These are phyloP conservation scores for Mariannaea elegans DNA, from an alignment of 2,329 filamentous ascomycete genomes.

Conservation along the genomic window DNA sequence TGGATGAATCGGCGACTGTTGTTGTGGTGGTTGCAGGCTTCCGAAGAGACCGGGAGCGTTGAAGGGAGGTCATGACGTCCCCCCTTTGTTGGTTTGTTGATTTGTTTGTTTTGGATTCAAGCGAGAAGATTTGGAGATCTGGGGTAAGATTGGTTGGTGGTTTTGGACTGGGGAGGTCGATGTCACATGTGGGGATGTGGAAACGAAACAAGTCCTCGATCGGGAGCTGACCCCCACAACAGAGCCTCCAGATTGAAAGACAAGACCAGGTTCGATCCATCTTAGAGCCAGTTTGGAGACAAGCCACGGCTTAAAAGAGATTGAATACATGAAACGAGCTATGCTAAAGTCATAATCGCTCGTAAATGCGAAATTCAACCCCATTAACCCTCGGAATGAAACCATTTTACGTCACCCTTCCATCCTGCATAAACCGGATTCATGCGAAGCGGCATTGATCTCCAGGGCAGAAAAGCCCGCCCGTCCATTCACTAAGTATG, in stretches of 20 bases:
- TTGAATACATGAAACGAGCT: too few species aligned
- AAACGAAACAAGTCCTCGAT: not conserved
- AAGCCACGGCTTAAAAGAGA: too few species aligned
- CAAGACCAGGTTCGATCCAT: not conserved
- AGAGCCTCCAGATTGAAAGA: not conserved
- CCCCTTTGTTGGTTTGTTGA: not conserved
- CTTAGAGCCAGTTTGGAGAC: too few species aligned
- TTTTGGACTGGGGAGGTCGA: not conserved
- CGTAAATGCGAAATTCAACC: too few species aligned
- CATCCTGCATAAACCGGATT: conserved; percentile 7
- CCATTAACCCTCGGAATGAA: too few species aligned
- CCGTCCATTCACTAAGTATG: too few species aligned
- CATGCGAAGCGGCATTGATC: not conserved
- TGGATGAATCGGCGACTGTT: conserved; percentile 18
- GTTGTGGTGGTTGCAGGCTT: conserved; percentile 45
- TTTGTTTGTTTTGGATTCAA: conserved; percentile 14
- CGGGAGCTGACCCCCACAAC: conserved; percentile 4
- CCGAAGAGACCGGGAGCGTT: conserved; percentile 59
- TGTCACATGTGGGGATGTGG: conserved; percentile 11
- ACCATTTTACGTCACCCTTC: not conserved
- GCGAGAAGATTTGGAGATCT: not conserved
- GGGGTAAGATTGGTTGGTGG: not conserved
- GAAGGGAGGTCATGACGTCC: conserved; percentile 53
- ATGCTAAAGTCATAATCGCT: too few species aligned
- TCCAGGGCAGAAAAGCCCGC: too few species aligned